A percentile compares a stretch with the other conserved stretches of the same genome.
phyloP scores from a whole-genome alignment of 2,329 filamentous ascomycete species.

The Spiromastix sp. region DNA sequence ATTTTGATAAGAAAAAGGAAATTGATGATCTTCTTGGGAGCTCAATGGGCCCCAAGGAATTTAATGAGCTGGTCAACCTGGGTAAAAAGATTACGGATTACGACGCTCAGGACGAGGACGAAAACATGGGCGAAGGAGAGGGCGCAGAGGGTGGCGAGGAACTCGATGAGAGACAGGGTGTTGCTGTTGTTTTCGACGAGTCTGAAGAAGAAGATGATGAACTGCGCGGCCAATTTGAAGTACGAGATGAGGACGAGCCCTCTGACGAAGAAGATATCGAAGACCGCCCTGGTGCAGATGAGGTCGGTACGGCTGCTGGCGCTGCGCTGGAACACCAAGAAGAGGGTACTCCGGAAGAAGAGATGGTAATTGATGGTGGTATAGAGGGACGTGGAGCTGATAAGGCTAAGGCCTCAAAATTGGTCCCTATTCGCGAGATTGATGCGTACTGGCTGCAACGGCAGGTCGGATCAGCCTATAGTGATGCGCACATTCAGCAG shows the following conservation, averaged over 20 bases:
- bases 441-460: slow-evolving; percentile 96
- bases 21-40: slow-evolving; percentile 87
- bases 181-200: slow-evolving; percentile 93
- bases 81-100: slow-evolving; percentile 99
- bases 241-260: slow-evolving; percentile 68
- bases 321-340: slow-evolving; percentile 32
- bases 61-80: slow-evolving; percentile 91
- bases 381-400: slow-evolving; percentile 31
- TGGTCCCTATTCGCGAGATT: slow-evolving; percentile 75
- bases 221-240: slow-evolving; percentile 67
- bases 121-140: slow-evolving; percentile 62
- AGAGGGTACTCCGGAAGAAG: slow-evolving; percentile 44
- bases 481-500: slow-evolving; percentile 85
- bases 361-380: slow-evolving; percentile 72
- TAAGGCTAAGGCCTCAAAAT: slow-evolving; percentile 41
- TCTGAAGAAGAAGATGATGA: slow-evolving; percentile 80
- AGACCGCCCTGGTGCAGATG: slow-evolving; percentile 46
- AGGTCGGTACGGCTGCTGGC: slow-evolving; percentile 38
- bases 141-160: slow-evolving; percentile 60
- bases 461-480: slow-evolving; percentile 78
- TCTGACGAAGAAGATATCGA: slow-evolving; percentile 68
- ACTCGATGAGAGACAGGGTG: slow-evolving; percentile 88
- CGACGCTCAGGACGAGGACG: slow-evolving; percentile 90
- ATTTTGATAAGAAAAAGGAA: slow-evolving; percentile 97
- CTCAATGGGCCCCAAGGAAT: slow-evolving; percentile 74